Conservation (phyloP, 2,329 filamentous ascomycete species). For the Cytospora piceicola region DNA sequence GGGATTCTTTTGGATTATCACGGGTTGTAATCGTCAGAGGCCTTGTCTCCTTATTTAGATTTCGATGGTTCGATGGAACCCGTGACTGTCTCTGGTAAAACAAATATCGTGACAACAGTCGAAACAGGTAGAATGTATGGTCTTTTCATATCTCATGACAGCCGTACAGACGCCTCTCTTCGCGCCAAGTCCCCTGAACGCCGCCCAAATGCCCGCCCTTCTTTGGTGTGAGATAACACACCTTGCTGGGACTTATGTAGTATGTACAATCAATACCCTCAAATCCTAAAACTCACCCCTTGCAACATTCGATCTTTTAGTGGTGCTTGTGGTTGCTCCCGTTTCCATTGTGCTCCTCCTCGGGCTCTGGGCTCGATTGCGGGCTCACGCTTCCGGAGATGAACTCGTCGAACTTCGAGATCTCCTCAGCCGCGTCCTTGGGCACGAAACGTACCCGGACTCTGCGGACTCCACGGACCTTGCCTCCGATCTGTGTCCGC, state of each 20-base stretch:
- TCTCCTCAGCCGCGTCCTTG: slow-evolving; percentile 59
- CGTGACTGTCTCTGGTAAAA: slow-evolving; percentile 6
- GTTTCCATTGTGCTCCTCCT: slow-evolving; percentile 50
- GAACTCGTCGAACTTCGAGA: slow-evolving; percentile 75
- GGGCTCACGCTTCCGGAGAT: slow-evolving; percentile 66
- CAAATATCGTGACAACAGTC: slow-evolving; percentile 3
- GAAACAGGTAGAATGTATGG: slow-evolving; percentile 9
- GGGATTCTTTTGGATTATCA: neutral
- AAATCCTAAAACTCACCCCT: neutral
- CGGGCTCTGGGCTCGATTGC: slow-evolving; percentile 62
- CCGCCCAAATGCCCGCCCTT: slow-evolving; percentile 27
- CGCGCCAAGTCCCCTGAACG: slow-evolving; percentile 26
- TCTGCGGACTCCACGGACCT: slow-evolving; percentile 81
- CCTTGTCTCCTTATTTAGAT: neutral
- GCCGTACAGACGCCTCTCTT: slow-evolving; percentile 17
- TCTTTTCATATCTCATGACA: slow-evolving; percentile 16
- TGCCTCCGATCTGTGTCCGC: slow-evolving; percentile 71
- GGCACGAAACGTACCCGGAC: slow-evolving; percentile 84
- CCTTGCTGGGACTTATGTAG: neutral
- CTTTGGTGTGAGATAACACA: slow-evolving; percentile 22
- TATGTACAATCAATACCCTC: slow-evolving; percentile 14
- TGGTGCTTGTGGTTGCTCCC: slow-evolving; percentile 36
- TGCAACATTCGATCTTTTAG: slow-evolving; percentile 12
- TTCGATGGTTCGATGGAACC: neutral
- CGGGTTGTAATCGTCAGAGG: neutral